These are phyloP conservation scores for Magnusiomyces paraingens DNA, from an alignment of 1,139 yeast species.

Conservation along the genomic window DNA sequence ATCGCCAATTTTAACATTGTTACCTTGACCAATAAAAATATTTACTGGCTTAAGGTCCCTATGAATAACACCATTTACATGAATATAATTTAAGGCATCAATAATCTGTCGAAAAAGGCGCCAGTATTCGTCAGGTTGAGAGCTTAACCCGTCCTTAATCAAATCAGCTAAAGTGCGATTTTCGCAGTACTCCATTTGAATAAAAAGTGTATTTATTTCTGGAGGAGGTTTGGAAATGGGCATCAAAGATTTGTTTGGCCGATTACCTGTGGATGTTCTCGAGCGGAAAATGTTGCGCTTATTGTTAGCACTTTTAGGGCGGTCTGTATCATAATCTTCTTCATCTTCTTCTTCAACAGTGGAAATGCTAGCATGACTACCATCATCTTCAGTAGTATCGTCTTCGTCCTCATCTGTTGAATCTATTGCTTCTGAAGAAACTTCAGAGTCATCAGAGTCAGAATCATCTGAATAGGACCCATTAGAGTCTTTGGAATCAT, in stretches of 20 bases:
- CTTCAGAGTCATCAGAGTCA: constrained; percentile 20
- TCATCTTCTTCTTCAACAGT: constrained; percentile 24
- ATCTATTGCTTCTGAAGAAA: background rate
- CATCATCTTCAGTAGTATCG: constrained; percentile 16
- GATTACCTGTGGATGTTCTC: background rate
- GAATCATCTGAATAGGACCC: constrained; percentile 13
- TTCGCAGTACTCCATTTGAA: constrained; percentile 98
- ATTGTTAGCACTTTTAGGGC: background rate
- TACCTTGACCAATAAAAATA: constrained; percentile 85
- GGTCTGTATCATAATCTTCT: constrained; percentile 21
- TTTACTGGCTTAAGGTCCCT: constrained; percentile 94
- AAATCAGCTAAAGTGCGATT: constrained; percentile 81
- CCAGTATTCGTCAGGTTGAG: constrained; percentile 79
- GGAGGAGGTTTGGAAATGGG: background rate
- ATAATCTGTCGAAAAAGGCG: constrained; percentile 77
- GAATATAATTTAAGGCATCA: constrained; percentile 89
- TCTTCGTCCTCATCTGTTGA: constrained; percentile 22
- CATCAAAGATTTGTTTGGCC: background rate
- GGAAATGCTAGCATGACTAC: constrained; percentile 16
- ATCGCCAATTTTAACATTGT: constrained; percentile 91
- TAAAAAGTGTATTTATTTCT: constrained; percentile 52
- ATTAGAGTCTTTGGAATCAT: constrained; percentile 3
- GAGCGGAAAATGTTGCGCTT: background rate
- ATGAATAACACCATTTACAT: constrained; percentile 89
- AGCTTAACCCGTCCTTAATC: constrained; percentile 72